These are phyloP conservation scores for Cicer judaicum DNA, from an alignment of 306 rosid genomes.

Conservation along the genomic window DNA sequence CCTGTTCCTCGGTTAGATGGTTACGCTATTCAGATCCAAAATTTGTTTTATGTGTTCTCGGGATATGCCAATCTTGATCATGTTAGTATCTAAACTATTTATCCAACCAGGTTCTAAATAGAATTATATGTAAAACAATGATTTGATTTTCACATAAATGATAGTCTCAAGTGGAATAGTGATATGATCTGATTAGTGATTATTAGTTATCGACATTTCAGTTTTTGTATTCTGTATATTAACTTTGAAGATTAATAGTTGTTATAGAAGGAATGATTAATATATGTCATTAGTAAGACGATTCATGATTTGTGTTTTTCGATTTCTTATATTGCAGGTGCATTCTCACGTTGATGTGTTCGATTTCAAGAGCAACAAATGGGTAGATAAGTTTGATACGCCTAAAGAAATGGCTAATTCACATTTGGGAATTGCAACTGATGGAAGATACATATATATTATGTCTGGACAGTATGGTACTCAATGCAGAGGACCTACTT, in stretches of 20 bases:
- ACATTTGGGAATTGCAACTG: constrained; percentile 85
- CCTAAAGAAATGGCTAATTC: constrained; percentile 92
- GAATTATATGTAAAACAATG: no score
- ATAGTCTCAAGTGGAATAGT: no score
- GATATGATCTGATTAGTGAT: no score
- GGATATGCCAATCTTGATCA: constrained; percentile 75
- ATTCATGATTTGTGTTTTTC: neutral
- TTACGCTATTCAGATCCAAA: constrained; percentile 68
- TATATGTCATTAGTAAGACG: neutral
- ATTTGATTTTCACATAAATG: no score
- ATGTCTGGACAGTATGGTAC: constrained; percentile 88
- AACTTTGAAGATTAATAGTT: no score
- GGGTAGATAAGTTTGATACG: constrained; percentile 68
- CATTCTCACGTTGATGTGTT: constrained; percentile 82
- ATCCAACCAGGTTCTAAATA: no score
- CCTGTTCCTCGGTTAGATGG: constrained; percentile 93
- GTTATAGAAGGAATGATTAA: no score
- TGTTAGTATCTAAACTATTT: constrained; percentile 50
- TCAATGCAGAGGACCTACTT: constrained; percentile 79
- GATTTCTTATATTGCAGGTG: constrained; percentile 60
- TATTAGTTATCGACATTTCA: no score
- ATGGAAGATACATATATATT: constrained; percentile 84
- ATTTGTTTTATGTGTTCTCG: constrained; percentile 72
- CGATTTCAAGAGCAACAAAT: constrained; percentile 63
- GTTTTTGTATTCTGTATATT: no score